Percentiles rank a stretch among this genome's conserved stretches.
phyloP scores from a whole-genome alignment of 2,329 filamentous ascomycete genomes.

The Aschersonia sp. region DNA sequence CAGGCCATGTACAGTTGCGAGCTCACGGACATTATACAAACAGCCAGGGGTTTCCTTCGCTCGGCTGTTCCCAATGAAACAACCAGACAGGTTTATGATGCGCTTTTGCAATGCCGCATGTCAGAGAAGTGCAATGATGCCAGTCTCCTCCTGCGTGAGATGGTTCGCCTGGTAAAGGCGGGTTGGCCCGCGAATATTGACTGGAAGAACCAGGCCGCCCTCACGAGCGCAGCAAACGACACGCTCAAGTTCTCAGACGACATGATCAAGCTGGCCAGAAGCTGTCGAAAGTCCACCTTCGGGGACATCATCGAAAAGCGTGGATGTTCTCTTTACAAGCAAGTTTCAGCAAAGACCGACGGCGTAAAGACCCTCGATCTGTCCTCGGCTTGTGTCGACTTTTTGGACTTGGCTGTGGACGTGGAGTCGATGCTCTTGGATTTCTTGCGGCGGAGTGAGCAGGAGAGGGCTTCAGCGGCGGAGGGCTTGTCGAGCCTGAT shows the following conservation, averaged over 20 bases:
- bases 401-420: background rate
- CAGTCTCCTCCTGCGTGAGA: constrained; percentile 3
- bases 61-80: background rate
- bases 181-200: background rate
- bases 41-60: background rate
- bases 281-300: background rate
- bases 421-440: background rate
- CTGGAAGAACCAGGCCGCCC: background rate
- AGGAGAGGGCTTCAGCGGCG: background rate
- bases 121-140: constrained; percentile 5
- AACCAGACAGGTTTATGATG: background rate
- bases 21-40: background rate
- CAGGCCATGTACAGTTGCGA: background rate
- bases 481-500: background rate
- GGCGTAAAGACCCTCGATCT: background rate
- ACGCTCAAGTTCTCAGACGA: background rate
- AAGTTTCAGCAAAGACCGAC: background rate
- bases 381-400: background rate
- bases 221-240: background rate
- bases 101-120: background rate
- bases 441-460: background rate
- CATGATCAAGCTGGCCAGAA: background rate
- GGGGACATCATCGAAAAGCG: background rate
- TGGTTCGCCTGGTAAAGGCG: background rate
- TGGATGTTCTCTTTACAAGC: background rate